Percentiles rank a stretch among this genome's conserved stretches.
phyloP scores from a whole-genome alignment of 163 green algal genomes.

The Chlamydomonas reinhardtii region DNA sequence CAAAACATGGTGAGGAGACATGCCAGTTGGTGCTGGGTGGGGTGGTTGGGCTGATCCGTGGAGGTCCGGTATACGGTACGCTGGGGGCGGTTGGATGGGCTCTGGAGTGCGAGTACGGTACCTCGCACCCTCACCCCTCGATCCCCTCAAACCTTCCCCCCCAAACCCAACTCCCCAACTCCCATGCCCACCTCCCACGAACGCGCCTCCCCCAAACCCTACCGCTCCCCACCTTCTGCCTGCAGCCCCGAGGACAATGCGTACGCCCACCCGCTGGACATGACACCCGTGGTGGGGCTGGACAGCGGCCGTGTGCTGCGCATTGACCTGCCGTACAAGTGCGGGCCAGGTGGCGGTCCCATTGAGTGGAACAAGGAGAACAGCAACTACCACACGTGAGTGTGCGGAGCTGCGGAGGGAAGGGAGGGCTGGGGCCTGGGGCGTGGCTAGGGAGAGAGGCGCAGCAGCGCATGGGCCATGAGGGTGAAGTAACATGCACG shows the following conservation, averaged over 20 bases:
- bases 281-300: constrained; percentile 77
- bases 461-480: too few species aligned
- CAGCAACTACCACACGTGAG: constrained; percentile 46
- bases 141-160: too few species aligned
- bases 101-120: too few species aligned
- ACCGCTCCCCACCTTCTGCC: too few species aligned
- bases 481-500: too few species aligned
- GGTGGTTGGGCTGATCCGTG: not conserved
- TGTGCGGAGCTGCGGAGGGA: not conserved
- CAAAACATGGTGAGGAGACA: constrained; percentile 19
- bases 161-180: too few species aligned
- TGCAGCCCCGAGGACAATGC: constrained; percentile 77
- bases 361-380: constrained; percentile 34
- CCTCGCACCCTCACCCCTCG: too few species aligned
- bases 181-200: too few species aligned
- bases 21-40: not conserved
- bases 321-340: constrained; percentile 44
- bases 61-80: too few species aligned
- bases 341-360: not conserved
- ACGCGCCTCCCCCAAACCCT: not conserved
- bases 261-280: constrained; percentile 83
- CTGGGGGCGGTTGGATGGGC: too few species aligned
- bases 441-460: too few species aligned
- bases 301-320: constrained; percentile 75
- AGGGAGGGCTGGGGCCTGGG: not conserved